Conservation (phyloP, 345 rosid genomes). For the Excoecaria cochinchinensis region DNA sequence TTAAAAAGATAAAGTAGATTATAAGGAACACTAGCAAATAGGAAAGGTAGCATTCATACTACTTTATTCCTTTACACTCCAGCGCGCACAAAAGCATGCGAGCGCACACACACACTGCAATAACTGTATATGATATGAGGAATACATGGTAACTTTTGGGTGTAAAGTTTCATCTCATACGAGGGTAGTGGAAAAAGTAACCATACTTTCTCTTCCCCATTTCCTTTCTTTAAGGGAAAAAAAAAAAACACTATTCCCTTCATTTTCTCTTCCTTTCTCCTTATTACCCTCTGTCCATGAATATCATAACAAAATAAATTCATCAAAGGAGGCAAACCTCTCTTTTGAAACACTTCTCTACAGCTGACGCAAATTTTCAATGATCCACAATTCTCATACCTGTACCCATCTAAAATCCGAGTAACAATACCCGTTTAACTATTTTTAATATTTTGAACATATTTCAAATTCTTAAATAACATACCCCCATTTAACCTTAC, state of each 20-base stretch:
- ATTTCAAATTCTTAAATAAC: conserved; percentile 13
- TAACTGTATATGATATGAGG: too few species aligned
- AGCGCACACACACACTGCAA: too few species aligned
- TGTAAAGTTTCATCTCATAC: background rate
- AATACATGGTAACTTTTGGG: background rate
- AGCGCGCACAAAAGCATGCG: too few species aligned
- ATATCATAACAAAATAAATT: background rate
- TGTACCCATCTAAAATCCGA: background rate
- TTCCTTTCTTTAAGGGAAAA: too few species aligned
- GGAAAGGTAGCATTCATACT: background rate
- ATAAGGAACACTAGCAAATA: background rate
- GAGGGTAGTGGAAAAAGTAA: background rate
- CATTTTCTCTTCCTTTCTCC: background rate
- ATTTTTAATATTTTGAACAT: background rate
- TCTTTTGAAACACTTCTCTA: background rate
- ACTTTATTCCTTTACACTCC: too few species aligned
- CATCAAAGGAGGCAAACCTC: background rate
- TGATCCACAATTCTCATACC: background rate
- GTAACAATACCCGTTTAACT: background rate
- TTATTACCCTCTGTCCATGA: background rate
- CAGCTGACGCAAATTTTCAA: background rate
- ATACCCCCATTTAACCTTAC: conserved; percentile 80
- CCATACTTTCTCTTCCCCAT: background rate
- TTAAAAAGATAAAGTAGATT: background rate
- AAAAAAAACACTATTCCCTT: too few species aligned